Conservation (phyloP, 371 early-diverging fungal genomes). For the Mucor indicus region DNA sequence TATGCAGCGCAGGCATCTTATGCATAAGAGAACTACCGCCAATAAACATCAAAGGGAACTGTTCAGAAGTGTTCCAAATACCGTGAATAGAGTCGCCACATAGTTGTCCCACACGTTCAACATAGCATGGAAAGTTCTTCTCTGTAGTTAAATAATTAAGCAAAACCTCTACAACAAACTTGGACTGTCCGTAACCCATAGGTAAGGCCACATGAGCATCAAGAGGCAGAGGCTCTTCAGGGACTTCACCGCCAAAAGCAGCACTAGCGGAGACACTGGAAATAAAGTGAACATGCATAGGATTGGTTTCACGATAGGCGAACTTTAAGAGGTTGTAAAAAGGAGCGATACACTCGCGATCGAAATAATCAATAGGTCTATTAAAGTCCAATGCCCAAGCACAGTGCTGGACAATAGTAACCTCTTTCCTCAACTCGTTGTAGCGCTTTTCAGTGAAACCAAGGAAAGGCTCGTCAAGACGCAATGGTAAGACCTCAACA, state of each 20-base stretch:
- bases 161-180: conserved; percentile 33
- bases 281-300: conserved; percentile 28
- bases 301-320: conserved; percentile 12
- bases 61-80: conserved; percentile 41
- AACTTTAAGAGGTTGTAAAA: conserved; percentile 27
- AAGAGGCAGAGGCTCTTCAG: conserved; percentile 17
- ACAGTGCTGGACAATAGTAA: conserved; percentile 31
- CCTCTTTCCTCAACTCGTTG: conserved; percentile 17
- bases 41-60: conserved; percentile 35
- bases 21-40: conserved; percentile 24
- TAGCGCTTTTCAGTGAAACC: conserved; percentile 24
- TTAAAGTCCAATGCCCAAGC: conserved; percentile 36
- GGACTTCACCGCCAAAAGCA: not conserved
- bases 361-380: conserved; percentile 27
- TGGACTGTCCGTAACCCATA: conserved; percentile 43
- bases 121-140: conserved; percentile 33
- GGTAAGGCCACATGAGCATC: conserved; percentile 22
- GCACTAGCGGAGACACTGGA: conserved; percentile 21
- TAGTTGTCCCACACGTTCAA: conserved; percentile 47
- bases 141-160: conserved; percentile 16
- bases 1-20: conserved; percentile 26
- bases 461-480: conserved; percentile 18
- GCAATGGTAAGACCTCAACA: conserved; percentile 10
- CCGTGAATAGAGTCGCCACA: conserved; percentile 39
- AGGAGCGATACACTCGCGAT: conserved; percentile 24